Evolutionary conservation across 1,139 yeast genomes (phyloP), one percentile per base, ranked within the genome.

Genomic region (Yamadazyma aaseri): DNA sequence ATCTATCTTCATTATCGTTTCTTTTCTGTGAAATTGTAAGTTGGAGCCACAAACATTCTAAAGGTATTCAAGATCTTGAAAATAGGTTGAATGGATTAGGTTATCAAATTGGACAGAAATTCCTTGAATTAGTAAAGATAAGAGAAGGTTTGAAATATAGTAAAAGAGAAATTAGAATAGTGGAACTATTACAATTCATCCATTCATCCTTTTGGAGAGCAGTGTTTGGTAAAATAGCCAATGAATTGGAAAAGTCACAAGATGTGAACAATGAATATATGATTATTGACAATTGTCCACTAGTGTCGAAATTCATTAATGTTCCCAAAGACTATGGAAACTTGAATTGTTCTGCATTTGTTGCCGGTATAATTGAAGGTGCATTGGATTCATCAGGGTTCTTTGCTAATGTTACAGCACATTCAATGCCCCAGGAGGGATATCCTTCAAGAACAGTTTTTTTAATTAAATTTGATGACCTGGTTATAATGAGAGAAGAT

Each of bases 341-440:
- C 44, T 70, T 87, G 49, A 86, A 84, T 50, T 85, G 95, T 51
- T 82, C 86, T 8, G 90, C 96, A 0, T 86, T 85, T 50, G 77
- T 84, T 2, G 97, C 97, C 1, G 98, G 98, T 0, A 76, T 92
- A 17, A 76, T 92, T 17, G 96, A 90, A 55, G 97, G 97, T 0
- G 83, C 92, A 1, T 64, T 92, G 36, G 95, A 86, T 46, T 74
- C 85, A 11, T 76, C 90, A 2, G 82, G 81, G 41, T 90, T 90
- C 53, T 81, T 79, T 35, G 95, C 96, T 17, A 71, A 67, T 29
- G 98, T 92, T 5, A 79, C 90, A 5, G 97, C 98, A 0, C 98
- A 94, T 54, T 72, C 85, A 1, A 90, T 83, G 26, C 84, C 90
- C 1, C 64, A 74, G 4, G 86, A 76, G 3, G 77, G 69, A 3